A percentile compares a stretch with the other conserved stretches of the same genome.
Conservation (phyloP, 2,329 filamentous ascomycete species). For the Akanthomyces muscarius region DNA sequence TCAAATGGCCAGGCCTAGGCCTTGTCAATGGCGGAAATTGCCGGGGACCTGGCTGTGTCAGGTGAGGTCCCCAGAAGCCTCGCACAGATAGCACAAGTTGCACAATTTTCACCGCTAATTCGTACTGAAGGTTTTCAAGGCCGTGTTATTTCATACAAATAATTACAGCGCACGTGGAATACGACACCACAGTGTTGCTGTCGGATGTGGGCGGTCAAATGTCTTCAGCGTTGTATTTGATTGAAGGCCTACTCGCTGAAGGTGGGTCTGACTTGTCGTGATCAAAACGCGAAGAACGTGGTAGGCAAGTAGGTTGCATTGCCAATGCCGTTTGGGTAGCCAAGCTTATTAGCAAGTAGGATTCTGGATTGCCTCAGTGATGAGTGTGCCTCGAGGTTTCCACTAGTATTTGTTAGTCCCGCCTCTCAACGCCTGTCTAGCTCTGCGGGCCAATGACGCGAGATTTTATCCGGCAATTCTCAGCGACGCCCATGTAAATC, state of each 20-base stretch:
- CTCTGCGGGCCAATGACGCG: background rate
- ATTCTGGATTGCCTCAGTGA: background rate
- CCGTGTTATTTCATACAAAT: background rate
- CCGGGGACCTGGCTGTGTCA: conserved; percentile 5
- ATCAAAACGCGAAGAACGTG: no score
- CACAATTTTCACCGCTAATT: background rate
- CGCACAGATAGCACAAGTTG: background rate
- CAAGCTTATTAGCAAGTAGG: background rate
- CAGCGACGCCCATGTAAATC: background rate
- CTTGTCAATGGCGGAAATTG: background rate
- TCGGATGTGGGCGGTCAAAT: background rate
- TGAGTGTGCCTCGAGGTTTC: background rate
- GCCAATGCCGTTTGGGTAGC: background rate
- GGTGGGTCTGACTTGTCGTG: no score
- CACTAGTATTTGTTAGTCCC: background rate
- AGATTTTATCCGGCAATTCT: background rate
- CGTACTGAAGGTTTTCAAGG: background rate
- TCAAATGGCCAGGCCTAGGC: background rate
- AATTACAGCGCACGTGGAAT: no score
- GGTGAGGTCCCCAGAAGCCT: background rate
- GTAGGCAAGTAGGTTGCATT: background rate
- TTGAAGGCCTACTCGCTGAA: background rate
- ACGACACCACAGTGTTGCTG: background rate
- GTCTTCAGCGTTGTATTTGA: background rate
- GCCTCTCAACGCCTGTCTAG: background rate